Base-by-base conservation (phyloP, 352 stramenopile genomes). In the Phytophthora vignae region DNA sequence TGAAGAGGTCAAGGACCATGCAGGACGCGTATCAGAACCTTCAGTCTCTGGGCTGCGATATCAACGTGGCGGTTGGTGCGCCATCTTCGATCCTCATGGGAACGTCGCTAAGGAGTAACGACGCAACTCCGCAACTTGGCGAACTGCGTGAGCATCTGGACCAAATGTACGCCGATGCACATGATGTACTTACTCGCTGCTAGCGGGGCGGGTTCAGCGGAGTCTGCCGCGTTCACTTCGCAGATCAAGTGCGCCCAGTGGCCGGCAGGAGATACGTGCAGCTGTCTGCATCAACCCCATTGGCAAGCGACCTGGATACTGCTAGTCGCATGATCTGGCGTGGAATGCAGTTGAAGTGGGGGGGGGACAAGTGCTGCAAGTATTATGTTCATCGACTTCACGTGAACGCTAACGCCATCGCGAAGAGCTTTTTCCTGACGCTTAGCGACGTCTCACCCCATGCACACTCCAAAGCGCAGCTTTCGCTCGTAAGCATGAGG, bases 391-490 rank as follows among this genome's bases (percentile, higher is more conserved):
- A 70, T 44, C 52, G 60, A 9, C n/a, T 66, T 36, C 67, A 74
- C 27, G 53, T 70, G 38, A 60, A 74, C 31, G 54, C 61, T 14
- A 70, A 15, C 29, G 60, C 60, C 1, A 74, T 74, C 46, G 61
- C 60, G n/a, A 74, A 74, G 46, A 74, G 67, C 55, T 70, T 61
- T 21, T 69, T 66, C n/a, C 44, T 74, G 53, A 62, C 53, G 27
- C 15, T 70, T 4, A 42, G 21, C 36, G 67, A 49, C 17, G 54
- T 42, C 0, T 2, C 19, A 52, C 48, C 6, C 21, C 54, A 4
- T 60, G 33, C 15, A 70, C 60, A n/a, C 33, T 74, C 22, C 67
- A 74, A 10, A 60, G 54, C 2, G 67, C 61, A 31, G 60, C 67
- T 15, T 48, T 70, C 19, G 48, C 69, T 21, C 60, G 60, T 6